A percentile compares a stretch with the other conserved stretches of the same genome.
phyloP scores from a whole-genome alignment of 169 alveolate genomes.

The Eimeria brunetti region DNA sequence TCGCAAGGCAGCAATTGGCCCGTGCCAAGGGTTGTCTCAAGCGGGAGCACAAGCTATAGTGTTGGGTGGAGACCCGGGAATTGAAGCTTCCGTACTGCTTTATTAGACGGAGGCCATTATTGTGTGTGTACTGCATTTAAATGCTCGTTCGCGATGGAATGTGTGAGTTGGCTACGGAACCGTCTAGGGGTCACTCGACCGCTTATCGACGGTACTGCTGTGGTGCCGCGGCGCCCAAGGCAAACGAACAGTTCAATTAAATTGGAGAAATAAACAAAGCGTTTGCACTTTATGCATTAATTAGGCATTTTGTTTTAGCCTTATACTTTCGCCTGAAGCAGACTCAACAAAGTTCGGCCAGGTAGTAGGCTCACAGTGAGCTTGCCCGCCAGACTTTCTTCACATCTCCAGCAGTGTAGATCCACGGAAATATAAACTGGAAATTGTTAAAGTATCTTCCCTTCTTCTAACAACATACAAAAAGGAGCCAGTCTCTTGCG shows the following conservation, averaged over 20 bases:
- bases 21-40: not conserved
- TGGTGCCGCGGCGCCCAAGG: not conserved
- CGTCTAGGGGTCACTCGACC: not conserved
- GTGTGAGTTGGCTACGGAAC: not conserved
- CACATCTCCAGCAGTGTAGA: not conserved
- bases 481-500: not conserved
- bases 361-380: not conserved
- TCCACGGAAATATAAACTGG: not conserved
- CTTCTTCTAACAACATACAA: not conserved
- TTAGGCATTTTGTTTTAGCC: not conserved
- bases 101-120: not conserved
- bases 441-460: not conserved
- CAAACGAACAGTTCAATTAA: not conserved
- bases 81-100: not conserved
- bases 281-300: not conserved
- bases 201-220: not conserved
- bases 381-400: not conserved
- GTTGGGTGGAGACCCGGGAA: not conserved
- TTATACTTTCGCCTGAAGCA: too few relatives aligned
- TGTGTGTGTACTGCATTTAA: not conserved
- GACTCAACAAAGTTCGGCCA: not conserved
- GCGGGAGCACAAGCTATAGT: not conserved
- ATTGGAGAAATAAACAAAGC: not conserved
- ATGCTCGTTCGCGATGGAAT: not conserved
- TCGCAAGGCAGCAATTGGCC: not conserved